Base-by-base conservation (phyloP, 108 stramenopile species). In the Seminavis robusta region DNA sequence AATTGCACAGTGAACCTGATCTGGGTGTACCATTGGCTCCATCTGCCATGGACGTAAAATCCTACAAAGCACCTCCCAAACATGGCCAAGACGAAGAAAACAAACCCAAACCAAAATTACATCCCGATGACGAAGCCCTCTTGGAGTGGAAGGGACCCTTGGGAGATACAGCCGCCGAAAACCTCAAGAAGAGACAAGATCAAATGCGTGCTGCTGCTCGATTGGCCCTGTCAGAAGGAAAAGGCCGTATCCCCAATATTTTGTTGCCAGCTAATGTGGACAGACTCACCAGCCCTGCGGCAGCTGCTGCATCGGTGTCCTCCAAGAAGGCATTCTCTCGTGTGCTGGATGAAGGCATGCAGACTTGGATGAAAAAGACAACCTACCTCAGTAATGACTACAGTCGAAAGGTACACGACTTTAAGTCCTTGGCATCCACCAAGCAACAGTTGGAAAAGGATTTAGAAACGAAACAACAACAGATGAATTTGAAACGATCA, bases 301-400 rank as follows among this genome's bases (percentile, higher is more conserved):
- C n/a, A n/a, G n/a, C n/a, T n/a, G n/a, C n/a, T n/a, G n/a, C n/a
- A n/a, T n/a, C n/a, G n/a, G n/a, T n/a, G n/a, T n/a, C n/a, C n/a
- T n/a, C 48, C 40, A 81, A 77, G 65, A 74, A 83, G 63, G 69
- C 68, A 10, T 74, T 88, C 40, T 88, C 86, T 27, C 91, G 91
- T 48, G 84, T 93, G 10, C 51, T 93, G 50, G 69, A 93, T 47
- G 86, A 89, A 43, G 71, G 52, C 2, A 75, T 83, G 69, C 76
- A 74, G 47, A 81, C 80, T 44, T 89, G 81, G 71, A 93, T 93
- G 91, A 93, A 89, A 36, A 89, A 87, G 76, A 89, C 87, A 1
- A 93, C 88, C 8, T 93, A 93, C 45, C 63, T 93, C 20, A 80
- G 86, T 56, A 93, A 93, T 54, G 87, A 88, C 67, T 71, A 84